Evolutionary conservation across 2,329 filamentous ascomycete species (phyloP).

Genomic region (Xenoacremonium recifei): DNA sequence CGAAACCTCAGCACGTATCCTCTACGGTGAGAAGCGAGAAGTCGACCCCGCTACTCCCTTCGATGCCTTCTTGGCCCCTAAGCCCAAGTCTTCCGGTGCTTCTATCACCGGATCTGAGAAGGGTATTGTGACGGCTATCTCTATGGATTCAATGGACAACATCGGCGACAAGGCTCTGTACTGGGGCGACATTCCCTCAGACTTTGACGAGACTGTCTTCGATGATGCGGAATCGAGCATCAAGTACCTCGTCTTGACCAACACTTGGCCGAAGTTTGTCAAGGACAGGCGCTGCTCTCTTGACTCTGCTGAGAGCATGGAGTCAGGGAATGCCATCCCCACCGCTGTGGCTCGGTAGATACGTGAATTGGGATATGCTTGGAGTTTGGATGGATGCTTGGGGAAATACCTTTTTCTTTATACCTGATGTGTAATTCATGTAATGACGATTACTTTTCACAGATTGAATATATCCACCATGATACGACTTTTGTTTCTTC

Average conservation of each 20-base stretch:
- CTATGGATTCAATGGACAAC: slow-evolving; percentile 14
- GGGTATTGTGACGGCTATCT: slow-evolving; percentile 16
- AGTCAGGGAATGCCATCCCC: slow-evolving; percentile 14
- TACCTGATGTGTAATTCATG: too few species aligned
- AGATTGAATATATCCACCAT: too few species aligned
- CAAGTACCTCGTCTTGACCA: slow-evolving; percentile 67
- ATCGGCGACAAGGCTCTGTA: slow-evolving; percentile 30
- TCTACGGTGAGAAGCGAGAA: slow-evolving; percentile 38
- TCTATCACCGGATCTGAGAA: slow-evolving; percentile 21
- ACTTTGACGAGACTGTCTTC: slow-evolving; percentile 55
- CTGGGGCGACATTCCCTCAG: slow-evolving; percentile 46
- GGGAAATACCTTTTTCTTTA: too few species aligned
- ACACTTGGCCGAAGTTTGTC: slow-evolving; percentile 66
- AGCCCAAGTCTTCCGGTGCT: slow-evolving; percentile 16
- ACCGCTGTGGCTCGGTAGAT: slow-evolving; percentile 1
- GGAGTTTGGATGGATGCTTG: slow-evolving; percentile 5
- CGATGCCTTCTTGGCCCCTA: slow-evolving; percentile 27
- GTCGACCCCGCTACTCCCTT: slow-evolving; percentile 46
- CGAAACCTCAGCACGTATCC: slow-evolving; percentile 47
- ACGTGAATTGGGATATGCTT: slow-evolving; percentile 2
- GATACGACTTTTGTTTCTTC: too few species aligned
- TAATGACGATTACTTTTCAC: too few species aligned
- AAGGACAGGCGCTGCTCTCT: slow-evolving; percentile 37
- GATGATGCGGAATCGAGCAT: slow-evolving; percentile 59
- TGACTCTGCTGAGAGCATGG: slow-evolving; percentile 25